Base-by-base conservation (phyloP, 257 asterid species). In the Apocynum venetum region DNA sequence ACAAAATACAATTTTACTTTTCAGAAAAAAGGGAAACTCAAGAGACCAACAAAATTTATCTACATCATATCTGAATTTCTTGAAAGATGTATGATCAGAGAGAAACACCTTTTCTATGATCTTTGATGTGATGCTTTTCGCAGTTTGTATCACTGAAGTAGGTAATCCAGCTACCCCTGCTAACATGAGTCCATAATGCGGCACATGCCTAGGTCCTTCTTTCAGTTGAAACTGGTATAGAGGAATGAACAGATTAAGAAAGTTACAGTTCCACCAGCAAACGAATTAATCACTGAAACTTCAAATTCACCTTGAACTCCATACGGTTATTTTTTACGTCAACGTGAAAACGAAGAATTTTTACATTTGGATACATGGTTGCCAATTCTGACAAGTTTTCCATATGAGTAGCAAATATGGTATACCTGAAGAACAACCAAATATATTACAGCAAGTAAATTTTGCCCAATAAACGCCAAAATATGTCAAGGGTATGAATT, bases 111-210 rank as follows among this genome's bases (percentile, higher is more conserved):
- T 88, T 53, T 88, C 85, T 65, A 89, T 87, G 11, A 95, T 89
- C 80, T 79, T 89, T 41, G 93, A 83, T 75, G 97, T 93, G 84
- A 95, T 95, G 83, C 53, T 85, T 83, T 84, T 79, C 44, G 98
- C 98, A 1, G 87, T 83, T 59, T 92, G 92, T 74, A 93, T 87
- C 63, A 95, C 98, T 20, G 93, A 79, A 79, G 78, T 76, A 15
- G 98, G 98, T 84, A 95, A 83, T 79, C 98, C 98, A 77, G 98
- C 98, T 56, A 92, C 93, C 77, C 91, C 91, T 36, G 98, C 98
- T 84, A 95, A 82, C 97, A 91, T 90, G 74, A 95, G 97, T 78
- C 98, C 98, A 73, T 95, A 95, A 87, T 95, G 98, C 48, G 97
- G 89, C 5, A 93, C 89, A 61, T 89, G 88, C 31, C 92, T 85